Evolutionary conservation across 345 rosid genomes (phyloP).

Genomic region (Gossypium arboreum): DNA sequence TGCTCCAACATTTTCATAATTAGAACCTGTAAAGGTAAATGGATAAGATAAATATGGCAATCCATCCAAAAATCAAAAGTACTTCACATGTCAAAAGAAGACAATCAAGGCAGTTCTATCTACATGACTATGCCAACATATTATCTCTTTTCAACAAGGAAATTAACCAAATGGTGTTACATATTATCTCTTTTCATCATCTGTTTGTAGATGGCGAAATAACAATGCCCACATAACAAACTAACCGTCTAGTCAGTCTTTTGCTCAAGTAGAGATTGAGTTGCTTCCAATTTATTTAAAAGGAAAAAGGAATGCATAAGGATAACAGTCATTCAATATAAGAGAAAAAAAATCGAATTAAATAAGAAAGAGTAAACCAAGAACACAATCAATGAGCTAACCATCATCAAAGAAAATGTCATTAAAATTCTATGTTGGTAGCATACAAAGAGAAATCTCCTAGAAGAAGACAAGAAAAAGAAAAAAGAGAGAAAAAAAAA

Average conservation of each 20-base stretch:
- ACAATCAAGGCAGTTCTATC: neutral
- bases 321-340: neutral
- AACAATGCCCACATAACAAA: neutral
- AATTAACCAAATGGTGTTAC: neutral
- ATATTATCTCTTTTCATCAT: neutral
- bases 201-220: neutral
- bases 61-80: neutral
- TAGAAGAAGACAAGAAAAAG: neutral
- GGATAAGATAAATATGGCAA: neutral
- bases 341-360: neutral
- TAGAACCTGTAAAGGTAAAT: conserved; percentile 49
- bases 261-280: conserved; percentile 1
- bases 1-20: conserved; percentile 94
- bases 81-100: neutral
- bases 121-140: neutral
- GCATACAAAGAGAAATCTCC: neutral
- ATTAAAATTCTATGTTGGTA: neutral
- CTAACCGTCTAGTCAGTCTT: neutral
- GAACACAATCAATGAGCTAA: neutral
- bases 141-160: neutral
- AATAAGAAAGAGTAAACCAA: conserved; percentile 1
- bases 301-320: neutral
- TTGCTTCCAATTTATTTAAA: conserved; percentile 9
- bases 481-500: neutral
- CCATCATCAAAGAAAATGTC: neutral